phyloP scores from a whole-genome alignment of 768 basidiomycete species.

The Pilatotrama ljubarskyi region DNA sequence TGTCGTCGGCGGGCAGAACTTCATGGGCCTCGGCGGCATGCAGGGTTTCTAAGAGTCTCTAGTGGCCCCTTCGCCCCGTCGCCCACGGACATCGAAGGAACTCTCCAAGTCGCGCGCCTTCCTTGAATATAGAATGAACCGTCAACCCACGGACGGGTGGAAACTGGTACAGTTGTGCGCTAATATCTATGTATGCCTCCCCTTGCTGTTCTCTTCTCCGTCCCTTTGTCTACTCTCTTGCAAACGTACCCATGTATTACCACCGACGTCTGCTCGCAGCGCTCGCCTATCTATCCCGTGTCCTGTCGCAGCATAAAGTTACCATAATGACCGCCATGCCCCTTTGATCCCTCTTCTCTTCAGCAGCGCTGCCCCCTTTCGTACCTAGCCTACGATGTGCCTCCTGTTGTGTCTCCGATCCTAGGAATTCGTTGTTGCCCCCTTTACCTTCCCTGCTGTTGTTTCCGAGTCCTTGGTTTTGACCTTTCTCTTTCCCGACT shows the following conservation, averaged over 20 bases:
- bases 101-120: background rate
- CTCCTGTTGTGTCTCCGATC: background rate
- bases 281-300: constrained; percentile 17
- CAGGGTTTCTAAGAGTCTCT: constrained; percentile 26
- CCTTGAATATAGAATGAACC: constrained; percentile 23
- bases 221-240: background rate
- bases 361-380: constrained; percentile 8
- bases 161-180: constrained; percentile 17
- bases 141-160: constrained; percentile 8
- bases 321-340: constrained; percentile 21
- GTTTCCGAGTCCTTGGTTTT: background rate
- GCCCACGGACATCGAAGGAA: background rate
- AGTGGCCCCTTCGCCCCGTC: background rate
- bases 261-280: constrained; percentile 10
- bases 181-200: constrained; percentile 19
- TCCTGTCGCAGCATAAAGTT: constrained; percentile 18
- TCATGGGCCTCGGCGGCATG: constrained; percentile 35
- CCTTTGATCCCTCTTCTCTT: background rate
- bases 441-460: background rate
- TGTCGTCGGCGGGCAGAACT: constrained; percentile 30
- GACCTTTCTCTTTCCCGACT: background rate
- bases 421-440: constrained; percentile 6
- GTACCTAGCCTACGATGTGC: background rate
- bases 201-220: background rate
- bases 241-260: constrained; percentile 21